These are phyloP conservation scores for Pleurotus citrinopileatus DNA, from an alignment of 768 basidiomycete genomes.

Conservation along the genomic window DNA sequence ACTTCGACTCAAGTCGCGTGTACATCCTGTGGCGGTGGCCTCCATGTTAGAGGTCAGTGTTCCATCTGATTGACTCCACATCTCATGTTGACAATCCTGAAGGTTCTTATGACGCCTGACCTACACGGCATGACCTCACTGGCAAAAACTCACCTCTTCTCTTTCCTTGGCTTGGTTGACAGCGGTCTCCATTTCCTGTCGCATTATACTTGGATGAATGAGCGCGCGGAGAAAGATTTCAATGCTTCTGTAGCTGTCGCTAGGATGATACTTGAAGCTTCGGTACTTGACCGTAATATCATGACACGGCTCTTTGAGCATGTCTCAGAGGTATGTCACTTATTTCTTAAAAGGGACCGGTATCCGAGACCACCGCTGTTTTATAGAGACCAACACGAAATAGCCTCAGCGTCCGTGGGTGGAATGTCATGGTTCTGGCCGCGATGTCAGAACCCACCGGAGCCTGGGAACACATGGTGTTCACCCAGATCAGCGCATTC, in stretches of 20 bases:
- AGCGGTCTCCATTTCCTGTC: constrained; percentile 55
- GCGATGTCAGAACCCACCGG: constrained; percentile 41
- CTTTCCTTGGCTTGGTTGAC: constrained; percentile 41
- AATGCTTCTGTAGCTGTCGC: constrained; percentile 47
- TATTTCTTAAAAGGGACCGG: background rate
- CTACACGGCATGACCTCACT: constrained; percentile 23
- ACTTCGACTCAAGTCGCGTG: constrained; percentile 49
- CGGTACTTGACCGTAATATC: constrained; percentile 39
- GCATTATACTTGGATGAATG: constrained; percentile 43
- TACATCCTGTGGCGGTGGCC: constrained; percentile 44
- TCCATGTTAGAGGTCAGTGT: constrained; percentile 52
- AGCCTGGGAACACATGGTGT: constrained; percentile 38
- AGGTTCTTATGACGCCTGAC: constrained; percentile 29
- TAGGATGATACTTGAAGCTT: constrained; percentile 48
- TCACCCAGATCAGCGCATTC: constrained; percentile 51
- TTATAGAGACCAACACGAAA: constrained; percentile 31
- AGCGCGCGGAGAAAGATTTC: constrained; percentile 50
- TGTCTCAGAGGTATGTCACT: constrained; percentile 30
- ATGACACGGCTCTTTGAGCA: constrained; percentile 34
- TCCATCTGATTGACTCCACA: background rate
- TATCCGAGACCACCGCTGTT: background rate
- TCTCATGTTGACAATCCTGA: constrained; percentile 1
- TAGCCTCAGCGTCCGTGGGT: constrained; percentile 47
- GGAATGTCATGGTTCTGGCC: constrained; percentile 62
- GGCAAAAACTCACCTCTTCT: constrained; percentile 27